Conservation (phyloP, 495 filamentous ascomycete genomes). For the Hyaloscypha variabilis region DNA sequence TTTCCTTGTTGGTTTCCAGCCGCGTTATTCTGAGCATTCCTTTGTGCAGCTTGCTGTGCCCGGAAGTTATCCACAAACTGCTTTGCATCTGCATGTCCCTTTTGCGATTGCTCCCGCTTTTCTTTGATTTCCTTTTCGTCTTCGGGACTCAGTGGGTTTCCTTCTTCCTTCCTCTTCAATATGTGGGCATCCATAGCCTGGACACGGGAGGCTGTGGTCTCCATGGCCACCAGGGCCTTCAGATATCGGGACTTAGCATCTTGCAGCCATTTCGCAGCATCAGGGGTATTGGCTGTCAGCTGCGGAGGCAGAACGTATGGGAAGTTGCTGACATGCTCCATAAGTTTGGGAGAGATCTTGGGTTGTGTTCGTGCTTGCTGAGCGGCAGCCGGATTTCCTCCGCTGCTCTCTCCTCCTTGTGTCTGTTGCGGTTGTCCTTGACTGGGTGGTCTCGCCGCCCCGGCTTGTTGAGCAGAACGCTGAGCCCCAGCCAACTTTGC, state of each 20-base stretch:
- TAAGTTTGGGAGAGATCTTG: constrained; percentile 31
- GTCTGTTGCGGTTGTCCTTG: constrained; percentile 27
- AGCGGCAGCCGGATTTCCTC: neutral
- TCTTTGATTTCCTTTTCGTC: constrained; percentile 34
- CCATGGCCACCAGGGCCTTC: constrained; percentile 32
- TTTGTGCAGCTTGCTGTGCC: constrained; percentile 15
- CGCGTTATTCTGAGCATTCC: constrained; percentile 7
- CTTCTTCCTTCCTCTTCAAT: constrained; percentile 31
- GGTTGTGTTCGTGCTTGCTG: constrained; percentile 22
- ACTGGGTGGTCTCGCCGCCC: constrained; percentile 15
- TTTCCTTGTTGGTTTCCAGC: constrained; percentile 18
- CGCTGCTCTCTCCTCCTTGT: constrained; percentile 19
- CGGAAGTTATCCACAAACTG: constrained; percentile 32
- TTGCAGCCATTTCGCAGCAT: constrained; percentile 28
- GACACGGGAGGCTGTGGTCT: constrained; percentile 16
- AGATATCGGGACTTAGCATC: constrained; percentile 30
- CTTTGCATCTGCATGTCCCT: constrained; percentile 28
- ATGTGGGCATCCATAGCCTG: constrained; percentile 18
- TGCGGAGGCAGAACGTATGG: constrained; percentile 27
- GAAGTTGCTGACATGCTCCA: constrained; percentile 31
- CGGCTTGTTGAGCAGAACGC: constrained; percentile 18
- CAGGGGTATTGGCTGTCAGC: constrained; percentile 18
- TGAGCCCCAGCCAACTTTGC: constrained; percentile 51
- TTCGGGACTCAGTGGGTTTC: constrained; percentile 25
- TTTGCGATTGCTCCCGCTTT: constrained; percentile 25